Percentiles rank a stretch among this genome's conserved stretches.
phyloP scores from a whole-genome alignment of 1,139 yeast species.

The Candida sp. region DNA sequence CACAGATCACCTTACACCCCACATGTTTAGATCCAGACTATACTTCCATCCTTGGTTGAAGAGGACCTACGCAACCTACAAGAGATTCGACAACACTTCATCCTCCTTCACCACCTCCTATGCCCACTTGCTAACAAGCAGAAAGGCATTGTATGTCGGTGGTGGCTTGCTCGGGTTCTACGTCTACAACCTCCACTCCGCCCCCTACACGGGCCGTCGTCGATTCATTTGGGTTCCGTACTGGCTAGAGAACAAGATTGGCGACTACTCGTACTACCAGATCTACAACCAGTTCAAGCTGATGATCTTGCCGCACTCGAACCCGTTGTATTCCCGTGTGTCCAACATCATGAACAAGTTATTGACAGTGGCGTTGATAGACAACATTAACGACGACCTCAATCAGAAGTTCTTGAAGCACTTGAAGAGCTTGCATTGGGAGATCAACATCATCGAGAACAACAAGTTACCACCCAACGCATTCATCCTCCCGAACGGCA shows the following conservation, averaged over 20 bases:
- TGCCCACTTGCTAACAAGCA: conserved; percentile 17
- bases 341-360: conserved; percentile 64
- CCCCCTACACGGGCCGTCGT: conserved; percentile 80
- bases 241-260: conserved; percentile 68
- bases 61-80: conserved; percentile 22
- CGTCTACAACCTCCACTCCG: conserved; percentile 70
- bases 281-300: conserved; percentile 53
- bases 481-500: conserved; percentile 94
- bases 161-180: conserved; percentile 47
- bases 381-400: conserved; percentile 22
- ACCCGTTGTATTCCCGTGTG: conserved; percentile 63
- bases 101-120: conserved; percentile 11
- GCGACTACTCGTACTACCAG: conserved; percentile 68
- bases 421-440: conserved; percentile 64
- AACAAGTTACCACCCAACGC: conserved; percentile 87
- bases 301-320: conserved; percentile 52
- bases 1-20: background rate
- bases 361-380: conserved; percentile 56
- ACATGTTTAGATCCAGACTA: conserved; percentile 3
- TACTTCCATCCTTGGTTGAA: background rate
- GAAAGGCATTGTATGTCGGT: conserved; percentile 23
- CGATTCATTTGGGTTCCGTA: conserved; percentile 78
- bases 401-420: conserved; percentile 31
- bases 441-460: conserved; percentile 73
- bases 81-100: conserved; percentile 21